Conservation (phyloP, 371 early-diverging fungal species). For the Mucor plumbeus region DNA sequence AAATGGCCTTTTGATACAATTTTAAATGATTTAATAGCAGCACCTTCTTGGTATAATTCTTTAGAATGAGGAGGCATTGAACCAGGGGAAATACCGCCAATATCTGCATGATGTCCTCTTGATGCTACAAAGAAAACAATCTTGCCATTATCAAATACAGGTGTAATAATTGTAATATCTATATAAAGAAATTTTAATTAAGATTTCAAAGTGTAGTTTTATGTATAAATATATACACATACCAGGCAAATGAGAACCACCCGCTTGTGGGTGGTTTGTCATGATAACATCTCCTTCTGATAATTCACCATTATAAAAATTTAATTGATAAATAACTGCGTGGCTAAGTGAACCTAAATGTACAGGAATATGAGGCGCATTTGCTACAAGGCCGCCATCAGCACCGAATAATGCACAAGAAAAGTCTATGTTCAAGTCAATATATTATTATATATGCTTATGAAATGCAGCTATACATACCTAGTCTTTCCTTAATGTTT, state of each 20-base stretch:
- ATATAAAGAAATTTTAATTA: not conserved
- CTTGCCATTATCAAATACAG: slow-evolving; percentile 84
- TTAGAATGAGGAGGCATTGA: slow-evolving; percentile 87
- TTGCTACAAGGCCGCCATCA: slow-evolving; percentile 88
- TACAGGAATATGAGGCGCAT: slow-evolving; percentile 95
- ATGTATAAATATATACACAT: not conserved
- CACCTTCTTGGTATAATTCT: slow-evolving; percentile 93
- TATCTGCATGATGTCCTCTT: slow-evolving; percentile 97
- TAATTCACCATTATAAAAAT: slow-evolving; percentile 65
- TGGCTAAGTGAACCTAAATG: slow-evolving; percentile 94
- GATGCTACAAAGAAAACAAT: slow-evolving; percentile 95
- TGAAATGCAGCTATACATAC: slow-evolving; percentile 12
- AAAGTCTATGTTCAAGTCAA: slow-evolving; percentile 69
- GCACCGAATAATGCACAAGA: slow-evolving; percentile 97
- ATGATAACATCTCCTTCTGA: slow-evolving; percentile 92
- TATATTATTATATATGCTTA: not conserved
- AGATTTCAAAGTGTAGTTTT: not conserved
- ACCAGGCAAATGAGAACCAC: slow-evolving; percentile 93
- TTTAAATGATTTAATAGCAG: slow-evolving; percentile 88
- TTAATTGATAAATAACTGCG: slow-evolving; percentile 91
- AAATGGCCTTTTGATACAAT: slow-evolving; percentile 83
- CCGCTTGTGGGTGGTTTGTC: slow-evolving; percentile 96
- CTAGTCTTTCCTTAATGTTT: slow-evolving; percentile 93
- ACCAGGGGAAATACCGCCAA: slow-evolving; percentile 88
- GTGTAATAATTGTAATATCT: slow-evolving; percentile 96